Percentiles rank a stretch among this genome's conserved stretches.
phyloP scores from a whole-genome alignment of 371 early-diverging fungal species.

The Phascolomyces articulosus region DNA sequence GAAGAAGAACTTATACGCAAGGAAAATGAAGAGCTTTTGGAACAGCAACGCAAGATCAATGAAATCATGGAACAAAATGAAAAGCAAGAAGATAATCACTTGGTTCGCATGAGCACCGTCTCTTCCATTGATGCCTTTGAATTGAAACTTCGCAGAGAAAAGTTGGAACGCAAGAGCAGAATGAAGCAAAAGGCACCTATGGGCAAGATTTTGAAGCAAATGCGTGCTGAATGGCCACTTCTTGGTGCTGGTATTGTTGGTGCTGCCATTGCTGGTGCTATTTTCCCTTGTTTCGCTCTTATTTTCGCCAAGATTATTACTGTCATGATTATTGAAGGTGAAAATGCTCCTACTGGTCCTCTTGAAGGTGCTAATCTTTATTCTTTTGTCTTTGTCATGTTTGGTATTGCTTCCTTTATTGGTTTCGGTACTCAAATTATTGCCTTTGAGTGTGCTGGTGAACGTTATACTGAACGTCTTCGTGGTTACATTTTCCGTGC shows the following conservation, averaged over 20 bases:
- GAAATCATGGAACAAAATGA: slow-evolving; percentile 10
- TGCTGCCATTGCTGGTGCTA: slow-evolving; percentile 59
- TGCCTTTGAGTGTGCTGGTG: slow-evolving; percentile 47
- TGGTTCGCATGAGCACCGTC: slow-evolving; percentile 20
- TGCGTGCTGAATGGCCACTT: slow-evolving; percentile 38
- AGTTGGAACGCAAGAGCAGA: slow-evolving; percentile 38
- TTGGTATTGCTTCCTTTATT: slow-evolving; percentile 52
- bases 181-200: slow-evolving; percentile 51
- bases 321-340: slow-evolving; percentile 14
- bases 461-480: slow-evolving; percentile 59
- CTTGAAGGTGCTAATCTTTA: slow-evolving; percentile 65
- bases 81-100: slow-evolving; percentile 13
- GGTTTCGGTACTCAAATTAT: slow-evolving; percentile 33
- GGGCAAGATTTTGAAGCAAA: slow-evolving; percentile 31
- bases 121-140: slow-evolving; percentile 36
- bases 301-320: slow-evolving; percentile 36
- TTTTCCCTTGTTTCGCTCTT: slow-evolving; percentile 44
- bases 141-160: slow-evolving; percentile 37
- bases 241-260: slow-evolving; percentile 40
- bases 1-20: slow-evolving; percentile 21
- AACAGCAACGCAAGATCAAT: slow-evolving; percentile 16
- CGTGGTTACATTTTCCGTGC: slow-evolving; percentile 54
- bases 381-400: slow-evolving; percentile 69
- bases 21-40: slow-evolving; percentile 17
- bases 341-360: slow-evolving; percentile 22